Percentiles rank a stretch among this genome's conserved stretches.
Evolutionary conservation across 2,329 filamentous ascomycete species (phyloP).

Genomic region (Ploettnerulaceae sp.): DNA sequence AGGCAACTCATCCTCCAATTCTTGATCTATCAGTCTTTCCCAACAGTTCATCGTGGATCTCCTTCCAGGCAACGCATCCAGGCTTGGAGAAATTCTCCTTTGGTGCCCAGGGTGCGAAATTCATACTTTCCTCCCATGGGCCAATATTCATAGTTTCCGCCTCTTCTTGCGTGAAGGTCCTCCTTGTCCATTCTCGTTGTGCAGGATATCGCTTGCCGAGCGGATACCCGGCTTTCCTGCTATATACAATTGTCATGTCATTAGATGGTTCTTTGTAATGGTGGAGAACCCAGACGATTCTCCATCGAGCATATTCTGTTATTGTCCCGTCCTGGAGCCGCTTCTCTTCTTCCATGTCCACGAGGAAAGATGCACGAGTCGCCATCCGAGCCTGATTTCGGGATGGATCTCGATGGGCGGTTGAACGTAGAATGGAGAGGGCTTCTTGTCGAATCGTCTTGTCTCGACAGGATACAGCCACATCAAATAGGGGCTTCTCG

Average conservation of each 20-base stretch:
- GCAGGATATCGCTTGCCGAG: conserved; percentile 14
- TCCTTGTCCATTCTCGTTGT: conserved; percentile 10
- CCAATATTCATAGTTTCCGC: conserved; percentile 8
- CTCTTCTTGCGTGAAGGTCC: conserved; percentile 10
- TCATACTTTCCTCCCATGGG: conserved; percentile 6
- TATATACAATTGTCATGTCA: conserved; percentile 7
- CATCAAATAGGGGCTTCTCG: conserved; percentile 5
- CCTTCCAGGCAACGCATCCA: conserved; percentile 3
- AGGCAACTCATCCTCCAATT: not conserved
- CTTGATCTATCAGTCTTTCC: not conserved
- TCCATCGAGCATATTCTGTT: conserved; percentile 9
- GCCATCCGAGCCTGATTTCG: conserved; percentile 3
- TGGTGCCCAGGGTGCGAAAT: conserved; percentile 6
- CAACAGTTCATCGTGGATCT: conserved; percentile 4
- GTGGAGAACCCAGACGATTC: conserved; percentile 11
- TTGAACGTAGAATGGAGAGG: conserved; percentile 7
- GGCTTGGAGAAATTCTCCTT: not conserved
- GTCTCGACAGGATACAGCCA: conserved; percentile 10
- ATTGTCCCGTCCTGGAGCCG: conserved; percentile 6
- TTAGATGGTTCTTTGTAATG: conserved; percentile 11
- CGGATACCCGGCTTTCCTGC: conserved; percentile 6
- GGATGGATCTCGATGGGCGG: conserved; percentile 9
- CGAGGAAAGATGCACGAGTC: conserved; percentile 9
- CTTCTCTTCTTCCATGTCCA: conserved; percentile 9
- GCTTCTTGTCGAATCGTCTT: conserved; percentile 4